A percentile compares a stretch with the other conserved stretches of the same genome.
Conservation (phyloP, 108 stramenopile genomes). For the Asterionellopsis glacialis region DNA sequence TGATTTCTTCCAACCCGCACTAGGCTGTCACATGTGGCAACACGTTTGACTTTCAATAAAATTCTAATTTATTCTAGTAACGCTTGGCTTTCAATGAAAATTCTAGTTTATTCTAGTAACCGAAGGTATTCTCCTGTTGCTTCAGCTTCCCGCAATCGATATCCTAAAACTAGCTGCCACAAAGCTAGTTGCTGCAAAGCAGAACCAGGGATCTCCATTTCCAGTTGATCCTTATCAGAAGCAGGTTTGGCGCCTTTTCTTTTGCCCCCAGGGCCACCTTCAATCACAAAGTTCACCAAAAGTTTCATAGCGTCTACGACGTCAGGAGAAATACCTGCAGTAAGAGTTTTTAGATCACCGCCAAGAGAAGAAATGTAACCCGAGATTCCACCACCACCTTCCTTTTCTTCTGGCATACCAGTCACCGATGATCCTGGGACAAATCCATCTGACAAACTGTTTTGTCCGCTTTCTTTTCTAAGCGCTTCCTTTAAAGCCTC, state of each 20-base stretch:
- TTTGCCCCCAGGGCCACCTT: slow-evolving; percentile 53
- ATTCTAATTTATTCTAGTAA: slow-evolving; percentile 45
- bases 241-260: slow-evolving; percentile 6
- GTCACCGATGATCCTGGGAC: background rate
- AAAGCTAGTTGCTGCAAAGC: slow-evolving; percentile 83
- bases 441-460: slow-evolving; percentile 1
- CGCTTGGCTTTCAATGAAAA: background rate
- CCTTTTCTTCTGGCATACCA: background rate
- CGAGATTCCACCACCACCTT: slow-evolving; percentile 46
- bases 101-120: slow-evolving; percentile 46
- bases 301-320: slow-evolving; percentile 85
- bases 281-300: slow-evolving; percentile 82
- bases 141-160: slow-evolving; percentile 83
- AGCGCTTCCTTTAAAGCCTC: slow-evolving; percentile 65
- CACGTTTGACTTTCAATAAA: no score
- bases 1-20: no score
- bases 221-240: slow-evolving; percentile 33
- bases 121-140: slow-evolving; percentile 81
- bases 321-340: slow-evolving; percentile 75
- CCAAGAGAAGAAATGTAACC: slow-evolving; percentile 75
- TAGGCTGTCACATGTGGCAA: no score
- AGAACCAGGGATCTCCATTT: slow-evolving; percentile 82
- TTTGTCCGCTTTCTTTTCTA: slow-evolving; percentile 42
- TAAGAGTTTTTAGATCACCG: slow-evolving; percentile 73
- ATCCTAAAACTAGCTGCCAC: slow-evolving; percentile 90